Evolutionary conservation across 768 basidiomycete species (phyloP), one percentile per base, ranked within the genome.

Genomic region (Pisolithus microcarpus): DNA sequence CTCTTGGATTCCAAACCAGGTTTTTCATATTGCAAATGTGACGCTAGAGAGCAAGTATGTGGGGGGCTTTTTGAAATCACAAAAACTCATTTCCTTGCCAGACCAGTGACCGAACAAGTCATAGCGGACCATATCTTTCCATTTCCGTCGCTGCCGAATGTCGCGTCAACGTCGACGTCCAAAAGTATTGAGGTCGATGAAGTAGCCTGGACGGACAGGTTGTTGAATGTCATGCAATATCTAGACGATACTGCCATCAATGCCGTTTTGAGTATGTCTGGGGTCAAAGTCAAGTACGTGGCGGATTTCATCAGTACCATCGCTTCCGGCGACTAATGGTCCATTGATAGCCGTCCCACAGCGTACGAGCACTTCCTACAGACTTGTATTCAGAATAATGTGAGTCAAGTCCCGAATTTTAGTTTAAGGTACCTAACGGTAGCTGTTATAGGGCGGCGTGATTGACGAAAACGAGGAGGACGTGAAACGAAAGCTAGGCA

Each of bases 1-100:
- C 61, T 82, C 81, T 0, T 99, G 96, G 96, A 97, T 99, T 54
- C 93, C 96, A 0, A 75, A 84, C 24, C 72, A 76, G 38, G 72
- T 98, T 28, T 70, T 94, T 8, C 74, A 75, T 38, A 75, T 78
- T 53, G 72, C 75, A 8, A 67, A 72, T n/a, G 64, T 75, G 16
- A 76, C 72, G 13, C 36, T 65, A 0, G 87, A 90, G 58, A 74
- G 82, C 39, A 79, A 81, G 84, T 86, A 54, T 48, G 75, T 53
- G 18, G 16, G 46, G 21, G 13, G 15, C 19, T 45, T 19, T 30
- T 46, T 56, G 18, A 13, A 13, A 18, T 16, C 43, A 36, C 24
- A 4, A 10, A 46, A 37, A 30, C n/a, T 50, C 46, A 26, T 52
- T 46, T 30, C 43, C 18, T 30, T 43, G 11, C 8, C 61, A 86